phyloP scores from a whole-genome alignment of 1,284 basidiomycete species.

The Mycena sp. region DNA sequence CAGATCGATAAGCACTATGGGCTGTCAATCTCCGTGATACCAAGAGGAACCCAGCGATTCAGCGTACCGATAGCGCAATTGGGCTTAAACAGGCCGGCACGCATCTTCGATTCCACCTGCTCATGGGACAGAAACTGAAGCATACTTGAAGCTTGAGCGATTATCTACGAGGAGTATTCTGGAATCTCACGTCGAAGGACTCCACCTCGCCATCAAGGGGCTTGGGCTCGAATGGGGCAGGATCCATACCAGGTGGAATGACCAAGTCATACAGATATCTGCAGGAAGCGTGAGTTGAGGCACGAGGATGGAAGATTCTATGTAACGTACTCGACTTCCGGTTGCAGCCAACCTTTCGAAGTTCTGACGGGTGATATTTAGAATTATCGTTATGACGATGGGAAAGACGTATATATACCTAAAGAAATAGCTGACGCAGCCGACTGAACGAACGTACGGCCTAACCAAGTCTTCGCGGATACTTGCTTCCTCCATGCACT shows the following conservation, averaged over 20 bases:
- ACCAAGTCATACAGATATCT: slow-evolving; percentile 86
- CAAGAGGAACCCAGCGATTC: background rate
- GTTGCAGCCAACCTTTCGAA: slow-evolving; percentile 81
- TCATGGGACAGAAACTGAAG: slow-evolving; percentile 66
- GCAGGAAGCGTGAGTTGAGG: background rate
- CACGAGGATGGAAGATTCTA: background rate
- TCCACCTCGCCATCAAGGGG: slow-evolving; percentile 95
- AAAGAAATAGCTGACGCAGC: slow-evolving; percentile 75
- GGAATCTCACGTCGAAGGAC: slow-evolving; percentile 79
- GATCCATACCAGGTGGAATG: slow-evolving; percentile 64
- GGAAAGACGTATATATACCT: slow-evolving; percentile 50
- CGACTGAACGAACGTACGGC: slow-evolving; percentile 65
- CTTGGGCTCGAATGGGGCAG: slow-evolving; percentile 64
- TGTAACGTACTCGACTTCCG: slow-evolving; percentile 78
- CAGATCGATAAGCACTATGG: slow-evolving; percentile 83
- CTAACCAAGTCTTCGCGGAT: slow-evolving; percentile 71
- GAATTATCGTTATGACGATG: slow-evolving; percentile 1
- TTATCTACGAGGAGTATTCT: background rate
- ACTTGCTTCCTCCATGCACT: slow-evolving; percentile 93
- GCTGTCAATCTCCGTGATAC: slow-evolving; percentile 2
- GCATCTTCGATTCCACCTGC: slow-evolving; percentile 65
- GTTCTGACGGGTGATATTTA: slow-evolving; percentile 54
- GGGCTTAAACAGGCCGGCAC: slow-evolving; percentile 80
- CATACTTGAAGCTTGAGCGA: background rate
- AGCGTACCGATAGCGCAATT: slow-evolving; percentile 81